Evolutionary conservation across 345 rosid genomes (phyloP).

Genomic region (Cardamine occulta): DNA sequence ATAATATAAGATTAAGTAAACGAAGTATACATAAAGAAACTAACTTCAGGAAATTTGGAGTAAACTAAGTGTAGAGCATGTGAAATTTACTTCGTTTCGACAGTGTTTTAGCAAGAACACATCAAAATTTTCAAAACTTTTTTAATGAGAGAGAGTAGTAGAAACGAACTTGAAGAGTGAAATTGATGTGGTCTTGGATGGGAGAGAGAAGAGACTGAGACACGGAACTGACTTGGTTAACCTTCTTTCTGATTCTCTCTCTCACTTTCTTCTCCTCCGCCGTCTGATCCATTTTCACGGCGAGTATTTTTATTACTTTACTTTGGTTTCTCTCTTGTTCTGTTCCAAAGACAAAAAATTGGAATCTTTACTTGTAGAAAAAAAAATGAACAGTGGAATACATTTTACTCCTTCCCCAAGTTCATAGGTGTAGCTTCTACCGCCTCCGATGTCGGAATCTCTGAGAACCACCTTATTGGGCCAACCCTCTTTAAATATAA

Average conservation of each 20-base stretch:
- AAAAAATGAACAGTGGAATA: background rate
- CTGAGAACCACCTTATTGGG: slow-evolving; percentile 21
- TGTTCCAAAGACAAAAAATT: slow-evolving; percentile 9
- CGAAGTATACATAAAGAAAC: background rate
- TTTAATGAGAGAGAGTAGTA: background rate
- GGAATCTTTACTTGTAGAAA: background rate
- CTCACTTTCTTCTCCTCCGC: slow-evolving; percentile 66
- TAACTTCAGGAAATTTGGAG: background rate
- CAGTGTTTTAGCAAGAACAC: background rate
- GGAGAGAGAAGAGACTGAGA: slow-evolving; percentile 77
- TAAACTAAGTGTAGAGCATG: background rate
- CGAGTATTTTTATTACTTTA: slow-evolving; percentile 41
- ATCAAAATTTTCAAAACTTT: background rate
- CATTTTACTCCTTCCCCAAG: slow-evolving; percentile 16
- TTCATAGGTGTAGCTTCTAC: slow-evolving; percentile 17
- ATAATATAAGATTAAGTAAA: background rate
- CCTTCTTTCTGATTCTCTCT: slow-evolving; percentile 68
- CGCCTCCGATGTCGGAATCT: slow-evolving; percentile 26
- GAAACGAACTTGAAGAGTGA: slow-evolving; percentile 76
- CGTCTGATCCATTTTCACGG: slow-evolving; percentile 58
- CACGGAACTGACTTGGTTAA: slow-evolving; percentile 66
- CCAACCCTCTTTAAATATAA: background rate
- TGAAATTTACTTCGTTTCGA: background rate
- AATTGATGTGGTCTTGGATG: slow-evolving; percentile 84
- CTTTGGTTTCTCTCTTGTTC: background rate